These are phyloP conservation scores for Cantharellus anzutake DNA, from an alignment of 768 basidiomycete species.

Conservation along the genomic window DNA sequence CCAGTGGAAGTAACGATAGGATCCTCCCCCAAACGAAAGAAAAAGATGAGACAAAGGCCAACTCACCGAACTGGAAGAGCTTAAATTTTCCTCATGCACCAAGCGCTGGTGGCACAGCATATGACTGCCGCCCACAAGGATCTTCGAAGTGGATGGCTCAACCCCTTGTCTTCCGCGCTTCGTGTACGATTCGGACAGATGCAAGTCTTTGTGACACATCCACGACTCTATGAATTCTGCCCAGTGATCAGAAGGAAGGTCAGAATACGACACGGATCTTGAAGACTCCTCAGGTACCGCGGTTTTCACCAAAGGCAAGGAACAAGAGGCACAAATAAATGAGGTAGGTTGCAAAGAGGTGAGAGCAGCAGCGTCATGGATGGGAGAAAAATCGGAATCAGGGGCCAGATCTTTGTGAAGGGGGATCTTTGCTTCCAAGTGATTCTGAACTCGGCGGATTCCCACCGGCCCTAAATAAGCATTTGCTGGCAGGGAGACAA, in stretches of 20 bases:
- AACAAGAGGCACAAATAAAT: slow-evolving; percentile 66
- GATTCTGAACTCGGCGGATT: slow-evolving; percentile 21
- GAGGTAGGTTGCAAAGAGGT: slow-evolving; percentile 32
- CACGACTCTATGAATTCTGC: slow-evolving; percentile 92
- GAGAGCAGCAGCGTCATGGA: slow-evolving; percentile 39
- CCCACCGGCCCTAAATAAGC: no score
- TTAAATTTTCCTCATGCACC: slow-evolving; percentile 30
- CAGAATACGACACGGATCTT: slow-evolving; percentile 31
- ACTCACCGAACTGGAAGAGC: background rate
- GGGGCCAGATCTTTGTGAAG: background rate
- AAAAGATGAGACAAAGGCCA: slow-evolving; percentile 4
- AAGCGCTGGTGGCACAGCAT: slow-evolving; percentile 51
- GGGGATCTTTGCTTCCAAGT: slow-evolving; percentile 54
- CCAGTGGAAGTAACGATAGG: no score
- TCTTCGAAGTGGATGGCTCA: slow-evolving; percentile 55
- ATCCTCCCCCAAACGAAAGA: background rate
- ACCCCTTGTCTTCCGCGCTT: slow-evolving; percentile 44
- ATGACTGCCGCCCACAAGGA: slow-evolving; percentile 81
- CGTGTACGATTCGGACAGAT: slow-evolving; percentile 48
- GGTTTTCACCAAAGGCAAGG: slow-evolving; percentile 32
- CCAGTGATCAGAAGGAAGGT: slow-evolving; percentile 94
- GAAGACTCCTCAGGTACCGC: slow-evolving; percentile 18
- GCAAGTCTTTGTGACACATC: slow-evolving; percentile 94
- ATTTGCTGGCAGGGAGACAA: no score
- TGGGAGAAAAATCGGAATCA: slow-evolving; percentile 4